Evolutionary conservation across 2,329 filamentous ascomycete genomes (phyloP), one percentile per base, ranked within the genome.

Genomic region (Fusarium sp.): DNA sequence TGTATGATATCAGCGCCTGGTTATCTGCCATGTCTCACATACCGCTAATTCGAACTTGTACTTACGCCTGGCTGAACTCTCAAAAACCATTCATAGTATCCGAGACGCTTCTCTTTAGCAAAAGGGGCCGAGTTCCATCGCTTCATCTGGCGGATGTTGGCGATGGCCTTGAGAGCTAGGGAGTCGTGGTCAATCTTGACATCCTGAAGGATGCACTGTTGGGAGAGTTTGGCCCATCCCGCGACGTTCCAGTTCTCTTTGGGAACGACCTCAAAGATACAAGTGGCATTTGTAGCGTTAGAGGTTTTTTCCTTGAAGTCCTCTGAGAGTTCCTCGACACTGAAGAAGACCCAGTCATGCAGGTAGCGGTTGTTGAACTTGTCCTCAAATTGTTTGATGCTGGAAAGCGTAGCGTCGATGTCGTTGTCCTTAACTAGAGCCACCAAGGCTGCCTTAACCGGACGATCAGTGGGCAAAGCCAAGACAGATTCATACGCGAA

Each of bases 331-430:
- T 90, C 89, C 55, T 91, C 87, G 74, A 94, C 90, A 80, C 94
- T 96, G 85, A 96, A 93, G 82, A 97, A 95, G 44, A 92, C 91
- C 91, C 93, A 97, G 46, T 94, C 92, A 76, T 97, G 97, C 75
- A 92, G 91, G 83, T 94, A 92, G 70, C 93, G 93, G 76, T 84
- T 82, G 77, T 97, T 97, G 90, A 93, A 97, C 2, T 75, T 75
- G 7, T 77, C 70, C 60, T 82, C 80, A 5, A 82, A 67, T 75
- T 97, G 91, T 30, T 81, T 80, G 84, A 97, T 78, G 20, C 79
- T 78, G 24, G 71, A 76, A 45, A 80, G 69, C 27, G 80, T 67
- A 34, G 71, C 72, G 15, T 72, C 55, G 24, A 80, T 71, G 48
- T 81, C 79, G 29, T 72, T 30, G 47, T 80, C 77, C 46, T 77